These are phyloP conservation scores for Colletotrichum sp. DNA, from an alignment of 2,329 filamentous ascomycete species.

Conservation along the genomic window DNA sequence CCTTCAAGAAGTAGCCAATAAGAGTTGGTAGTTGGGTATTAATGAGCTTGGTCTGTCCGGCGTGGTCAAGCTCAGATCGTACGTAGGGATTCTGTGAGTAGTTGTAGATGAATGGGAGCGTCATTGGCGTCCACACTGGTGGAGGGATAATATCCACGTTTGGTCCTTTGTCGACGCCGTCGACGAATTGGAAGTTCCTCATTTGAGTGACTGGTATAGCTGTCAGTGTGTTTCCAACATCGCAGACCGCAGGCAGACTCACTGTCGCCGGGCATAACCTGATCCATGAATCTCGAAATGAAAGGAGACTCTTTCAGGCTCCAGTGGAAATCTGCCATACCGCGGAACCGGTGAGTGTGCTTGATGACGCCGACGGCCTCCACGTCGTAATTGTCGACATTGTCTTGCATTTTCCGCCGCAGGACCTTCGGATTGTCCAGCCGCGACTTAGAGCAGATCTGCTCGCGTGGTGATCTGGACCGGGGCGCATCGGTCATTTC, in stretches of 20 bases:
- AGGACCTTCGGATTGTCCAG: constrained; percentile 61
- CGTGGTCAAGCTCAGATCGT: constrained; percentile 62
- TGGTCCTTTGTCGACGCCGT: constrained; percentile 57
- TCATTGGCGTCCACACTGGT: constrained; percentile 76
- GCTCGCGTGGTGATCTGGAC: constrained; percentile 13
- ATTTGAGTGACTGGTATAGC: constrained; percentile 41
- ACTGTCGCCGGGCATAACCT: constrained; percentile 76
- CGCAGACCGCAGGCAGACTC: constrained; percentile 22
- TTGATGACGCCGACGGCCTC: constrained; percentile 76
- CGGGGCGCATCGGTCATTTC: constrained; percentile 31
- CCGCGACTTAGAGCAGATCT: constrained; percentile 48
- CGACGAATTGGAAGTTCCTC: constrained; percentile 65
- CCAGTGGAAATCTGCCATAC: constrained; percentile 86
- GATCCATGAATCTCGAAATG: constrained; percentile 72
- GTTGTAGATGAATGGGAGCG: constrained; percentile 77
- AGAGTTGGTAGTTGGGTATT: constrained; percentile 66
- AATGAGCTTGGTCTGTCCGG: constrained; percentile 56
- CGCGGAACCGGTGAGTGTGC: constrained; percentile 86
- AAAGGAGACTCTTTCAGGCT: constrained; percentile 72
- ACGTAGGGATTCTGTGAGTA: constrained; percentile 89
- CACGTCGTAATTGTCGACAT: constrained; percentile 68
- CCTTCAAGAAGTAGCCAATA: constrained; percentile 62
- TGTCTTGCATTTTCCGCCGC: constrained; percentile 72
- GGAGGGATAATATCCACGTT: constrained; percentile 79
- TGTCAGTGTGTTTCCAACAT: constrained; percentile 41